Evolutionary conservation across 2,329 filamentous ascomycete genomes (phyloP).

Genomic region (Paracoccidioides brasiliensis): DNA sequence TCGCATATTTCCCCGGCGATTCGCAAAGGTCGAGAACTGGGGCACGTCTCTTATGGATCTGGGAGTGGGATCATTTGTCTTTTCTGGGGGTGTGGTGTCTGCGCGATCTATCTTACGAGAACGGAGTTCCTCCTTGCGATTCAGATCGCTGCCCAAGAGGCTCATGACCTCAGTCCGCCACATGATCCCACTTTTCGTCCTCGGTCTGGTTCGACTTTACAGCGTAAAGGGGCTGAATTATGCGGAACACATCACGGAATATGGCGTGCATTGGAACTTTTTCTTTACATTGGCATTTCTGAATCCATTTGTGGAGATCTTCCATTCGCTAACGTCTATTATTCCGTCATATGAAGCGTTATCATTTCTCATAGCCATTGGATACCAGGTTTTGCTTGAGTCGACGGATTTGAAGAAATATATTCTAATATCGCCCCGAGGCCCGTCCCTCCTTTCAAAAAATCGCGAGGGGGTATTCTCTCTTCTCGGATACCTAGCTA

Average conservation of each 20-base stretch:
- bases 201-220: slow-evolving; percentile 69
- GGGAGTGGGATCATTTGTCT: slow-evolving; percentile 94
- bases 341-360: slow-evolving; percentile 67
- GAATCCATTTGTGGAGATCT: slow-evolving; percentile 75
- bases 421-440: slow-evolving; percentile 67
- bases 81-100: slow-evolving; percentile 81
- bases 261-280: slow-evolving; percentile 99
- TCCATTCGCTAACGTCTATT: slow-evolving; percentile 56
- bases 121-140: slow-evolving; percentile 36
- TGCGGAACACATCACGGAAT: slow-evolving; percentile 92
- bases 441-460: slow-evolving; percentile 62
- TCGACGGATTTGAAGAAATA: slow-evolving; percentile 66
- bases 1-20: slow-evolving; percentile 77
- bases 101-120: slow-evolving; percentile 68
- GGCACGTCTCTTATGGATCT: slow-evolving; percentile 98
- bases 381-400: slow-evolving; percentile 66
- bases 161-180: slow-evolving; percentile 59
- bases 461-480: slow-evolving; percentile 95
- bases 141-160: slow-evolving; percentile 37
- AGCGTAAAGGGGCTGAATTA: slow-evolving; percentile 93
- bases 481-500: slow-evolving; percentile 84
- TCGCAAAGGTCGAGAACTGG: slow-evolving; percentile 98
- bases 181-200: slow-evolving; percentile 64
- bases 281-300: slow-evolving; percentile 91
- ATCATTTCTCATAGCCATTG: slow-evolving; percentile 52